Conservation (phyloP, 2,329 filamentous ascomycete genomes). For the Metarhizium rileyi region DNA sequence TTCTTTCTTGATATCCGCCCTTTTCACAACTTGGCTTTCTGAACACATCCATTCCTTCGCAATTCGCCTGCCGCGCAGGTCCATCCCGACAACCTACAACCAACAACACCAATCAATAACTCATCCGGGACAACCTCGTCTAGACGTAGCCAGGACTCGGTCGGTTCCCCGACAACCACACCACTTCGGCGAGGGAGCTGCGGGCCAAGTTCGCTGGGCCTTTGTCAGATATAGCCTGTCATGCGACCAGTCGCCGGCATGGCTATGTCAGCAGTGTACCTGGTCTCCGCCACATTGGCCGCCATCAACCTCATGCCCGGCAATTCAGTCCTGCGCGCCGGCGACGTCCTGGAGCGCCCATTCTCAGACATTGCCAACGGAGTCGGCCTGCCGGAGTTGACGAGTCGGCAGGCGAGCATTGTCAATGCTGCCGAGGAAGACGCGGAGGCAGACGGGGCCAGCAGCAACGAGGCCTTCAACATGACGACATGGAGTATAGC, state of each 20-base stretch:
- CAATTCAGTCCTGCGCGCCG: constrained; percentile 1
- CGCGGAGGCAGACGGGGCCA: constrained; percentile 23
- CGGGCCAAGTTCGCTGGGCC: not conserved
- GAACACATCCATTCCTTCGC: too few relatives aligned
- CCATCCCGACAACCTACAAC: too few relatives aligned
- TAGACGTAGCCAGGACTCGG: too few relatives aligned
- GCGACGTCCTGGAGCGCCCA: constrained; percentile 6
- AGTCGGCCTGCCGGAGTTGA: not conserved
- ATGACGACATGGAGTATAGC: constrained; percentile 44
- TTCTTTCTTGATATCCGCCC: too few relatives aligned
- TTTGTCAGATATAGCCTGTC: not conserved
- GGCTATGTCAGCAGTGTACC: constrained; percentile 1
- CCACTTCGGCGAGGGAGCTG: not conserved
- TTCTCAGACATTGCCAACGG: constrained; percentile 1
- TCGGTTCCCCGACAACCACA: not conserved
- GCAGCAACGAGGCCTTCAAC: constrained; percentile 38
- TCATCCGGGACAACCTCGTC: too few relatives aligned
- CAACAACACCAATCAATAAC: not conserved
- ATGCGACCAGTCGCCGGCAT: constrained; percentile 1
- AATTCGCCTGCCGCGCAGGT: not conserved
- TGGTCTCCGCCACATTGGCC: not conserved
- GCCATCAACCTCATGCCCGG: not conserved
- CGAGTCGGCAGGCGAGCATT: constrained; percentile 1
- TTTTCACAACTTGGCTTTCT: too few relatives aligned
- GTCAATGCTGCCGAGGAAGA: constrained; percentile 1